A percentile compares a stretch with the other conserved stretches of the same genome.
Conservation (phyloP, 2,329 filamentous ascomycete genomes). For the Blumeriella jaapii region DNA sequence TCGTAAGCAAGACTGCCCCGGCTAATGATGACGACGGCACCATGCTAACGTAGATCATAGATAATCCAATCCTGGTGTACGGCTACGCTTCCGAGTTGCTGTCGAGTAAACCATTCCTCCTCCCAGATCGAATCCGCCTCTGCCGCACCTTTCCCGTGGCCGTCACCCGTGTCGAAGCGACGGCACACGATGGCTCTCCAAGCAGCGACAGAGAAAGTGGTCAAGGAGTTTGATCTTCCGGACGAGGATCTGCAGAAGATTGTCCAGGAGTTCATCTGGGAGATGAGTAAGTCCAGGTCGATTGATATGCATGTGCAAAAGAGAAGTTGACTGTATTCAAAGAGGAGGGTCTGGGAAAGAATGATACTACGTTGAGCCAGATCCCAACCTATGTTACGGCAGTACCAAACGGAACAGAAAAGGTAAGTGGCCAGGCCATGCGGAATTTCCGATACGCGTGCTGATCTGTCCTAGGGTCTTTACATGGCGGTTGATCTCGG, state of each 20-base stretch:
- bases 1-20: constrained; percentile 18
- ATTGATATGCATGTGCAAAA: constrained; percentile 12
- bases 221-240: constrained; percentile 75
- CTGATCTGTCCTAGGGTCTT: constrained; percentile 45
- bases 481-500: constrained; percentile 97
- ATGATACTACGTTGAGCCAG: constrained; percentile 77
- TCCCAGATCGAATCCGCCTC: constrained; percentile 31
- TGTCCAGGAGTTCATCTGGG: constrained; percentile 71
- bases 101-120: constrained; percentile 26
- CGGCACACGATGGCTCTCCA: constrained; percentile 50
- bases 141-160: constrained; percentile 41
- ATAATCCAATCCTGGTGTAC: constrained; percentile 40
- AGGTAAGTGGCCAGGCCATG: constrained; percentile 42
- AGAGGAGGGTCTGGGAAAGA: constrained; percentile 72
- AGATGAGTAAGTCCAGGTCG: constrained; percentile 62
- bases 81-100: constrained; percentile 25
- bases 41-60: constrained; percentile 26
- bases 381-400: constrained; percentile 95
- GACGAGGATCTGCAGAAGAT: constrained; percentile 67
- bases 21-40: neutral
- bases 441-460: neutral
- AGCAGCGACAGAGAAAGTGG: constrained; percentile 68
- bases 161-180: constrained; percentile 41
- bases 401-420: constrained; percentile 94
- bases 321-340: constrained; percentile 12